Evolutionary conservation across 345 rosid species (phyloP).

Genomic region (Eucalyptus erythrocorys): DNA sequence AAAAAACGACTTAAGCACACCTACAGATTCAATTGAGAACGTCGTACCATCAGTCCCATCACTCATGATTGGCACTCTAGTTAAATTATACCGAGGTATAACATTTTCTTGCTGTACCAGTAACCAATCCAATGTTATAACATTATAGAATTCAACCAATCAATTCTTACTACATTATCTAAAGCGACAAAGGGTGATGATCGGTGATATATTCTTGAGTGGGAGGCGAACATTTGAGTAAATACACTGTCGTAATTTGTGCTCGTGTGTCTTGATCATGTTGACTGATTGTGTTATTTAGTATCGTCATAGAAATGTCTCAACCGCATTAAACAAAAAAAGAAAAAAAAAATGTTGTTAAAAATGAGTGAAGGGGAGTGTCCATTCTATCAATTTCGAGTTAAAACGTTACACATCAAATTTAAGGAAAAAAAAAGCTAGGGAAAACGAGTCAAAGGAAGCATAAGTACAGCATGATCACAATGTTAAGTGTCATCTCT

Average conservation of each 20-base stretch:
- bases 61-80: background rate
- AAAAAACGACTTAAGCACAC: background rate
- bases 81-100: background rate
- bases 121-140: background rate
- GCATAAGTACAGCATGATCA: background rate
- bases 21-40: background rate
- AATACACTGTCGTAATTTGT: background rate
- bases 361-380: background rate
- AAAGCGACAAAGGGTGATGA: background rate
- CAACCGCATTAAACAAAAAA: background rate
- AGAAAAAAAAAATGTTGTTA: background rate
- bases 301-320: background rate
- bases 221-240: background rate
- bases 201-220: background rate
- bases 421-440: background rate
- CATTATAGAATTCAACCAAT: background rate
- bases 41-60: background rate
- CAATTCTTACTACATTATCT: background rate
- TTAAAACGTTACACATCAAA: accelerated
- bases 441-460: background rate
- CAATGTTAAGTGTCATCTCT: accelerated
- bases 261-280: background rate
- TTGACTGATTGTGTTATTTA: background rate
- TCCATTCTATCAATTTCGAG: background rate
- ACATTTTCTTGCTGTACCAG: background rate